These are phyloP conservation scores for Pleurotus djamor DNA, from an alignment of 768 basidiomycete genomes.

Conservation along the genomic window DNA sequence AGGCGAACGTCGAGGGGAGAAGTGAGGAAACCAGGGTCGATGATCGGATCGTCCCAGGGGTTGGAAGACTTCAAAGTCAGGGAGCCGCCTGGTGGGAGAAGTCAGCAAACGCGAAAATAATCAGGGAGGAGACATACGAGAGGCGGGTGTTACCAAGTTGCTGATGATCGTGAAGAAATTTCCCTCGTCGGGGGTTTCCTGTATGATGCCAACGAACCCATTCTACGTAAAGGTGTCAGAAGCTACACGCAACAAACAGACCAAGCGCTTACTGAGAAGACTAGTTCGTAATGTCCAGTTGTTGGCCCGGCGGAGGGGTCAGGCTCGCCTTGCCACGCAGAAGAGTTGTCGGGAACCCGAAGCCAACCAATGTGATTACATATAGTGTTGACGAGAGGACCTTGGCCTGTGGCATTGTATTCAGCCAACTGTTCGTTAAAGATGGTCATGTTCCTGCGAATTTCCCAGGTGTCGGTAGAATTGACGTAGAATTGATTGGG, in stretches of 20 bases:
- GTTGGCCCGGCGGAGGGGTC: conserved; percentile 27
- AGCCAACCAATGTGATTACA: conserved; percentile 21
- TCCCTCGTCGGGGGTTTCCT: conserved; percentile 11
- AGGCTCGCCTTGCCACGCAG: conserved; percentile 11
- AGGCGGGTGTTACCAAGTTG: conserved; percentile 21
- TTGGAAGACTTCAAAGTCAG: conserved; percentile 29
- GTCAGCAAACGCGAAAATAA: background rate
- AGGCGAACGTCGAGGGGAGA: conserved; percentile 15
- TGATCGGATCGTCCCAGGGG: conserved; percentile 35
- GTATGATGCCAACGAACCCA: conserved; percentile 10
- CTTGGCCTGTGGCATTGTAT: conserved; percentile 19
- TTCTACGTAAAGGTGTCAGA: conserved; percentile 9
- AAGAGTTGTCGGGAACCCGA: conserved; percentile 19
- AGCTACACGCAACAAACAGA: background rate
- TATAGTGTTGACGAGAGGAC: conserved; percentile 19
- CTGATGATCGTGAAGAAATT: conserved; percentile 17
- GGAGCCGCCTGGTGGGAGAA: conserved; percentile 17
- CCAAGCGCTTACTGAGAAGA: conserved; percentile 18
- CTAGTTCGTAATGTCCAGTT: conserved; percentile 26
- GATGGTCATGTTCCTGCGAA: conserved; percentile 10
- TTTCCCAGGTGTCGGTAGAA: conserved; percentile 17
- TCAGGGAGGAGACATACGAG: conserved; percentile 14
- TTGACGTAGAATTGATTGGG: conserved; percentile 16
- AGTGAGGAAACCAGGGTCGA: conserved; percentile 41
- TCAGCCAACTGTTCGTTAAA: conserved; percentile 11